phyloP scores from a whole-genome alignment of 768 basidiomycete species.

The Psilocybe azurescens region DNA sequence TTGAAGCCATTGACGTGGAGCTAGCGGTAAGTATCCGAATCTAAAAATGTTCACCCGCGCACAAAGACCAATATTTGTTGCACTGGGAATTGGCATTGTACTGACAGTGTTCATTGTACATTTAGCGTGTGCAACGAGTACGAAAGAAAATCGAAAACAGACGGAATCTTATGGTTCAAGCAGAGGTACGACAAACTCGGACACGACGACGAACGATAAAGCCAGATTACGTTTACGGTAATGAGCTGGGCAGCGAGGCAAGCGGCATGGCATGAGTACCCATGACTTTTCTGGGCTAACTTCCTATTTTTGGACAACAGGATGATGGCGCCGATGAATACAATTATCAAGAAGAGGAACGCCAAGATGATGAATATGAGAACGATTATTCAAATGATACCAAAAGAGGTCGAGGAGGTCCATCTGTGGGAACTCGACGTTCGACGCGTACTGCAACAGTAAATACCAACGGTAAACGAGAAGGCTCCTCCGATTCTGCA shows the following conservation, averaged over 20 bases:
- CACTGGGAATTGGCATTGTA: conserved; percentile 3
- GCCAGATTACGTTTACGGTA: conserved; percentile 83
- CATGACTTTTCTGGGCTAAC: conserved; percentile 27
- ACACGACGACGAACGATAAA: conserved; percentile 74
- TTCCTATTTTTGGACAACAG: conserved; percentile 39
- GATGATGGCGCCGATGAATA: conserved; percentile 73
- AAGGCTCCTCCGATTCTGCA: conserved; percentile 56
- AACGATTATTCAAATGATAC: conserved; percentile 57
- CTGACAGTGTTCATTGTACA: conserved; percentile 8
- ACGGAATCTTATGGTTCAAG: conserved; percentile 68
- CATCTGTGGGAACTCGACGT: conserved; percentile 49
- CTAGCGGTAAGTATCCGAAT: conserved; percentile 59
- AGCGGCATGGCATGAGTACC: conserved; percentile 32
- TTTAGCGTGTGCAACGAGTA: conserved; percentile 73
- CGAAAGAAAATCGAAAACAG: conserved; percentile 74
- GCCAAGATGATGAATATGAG: conserved; percentile 67
- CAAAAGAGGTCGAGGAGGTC: conserved; percentile 42
- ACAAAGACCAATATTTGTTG: conserved; percentile 12
- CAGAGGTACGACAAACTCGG: conserved; percentile 79
- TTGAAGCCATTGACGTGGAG: conserved; percentile 73
- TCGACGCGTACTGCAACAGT: conserved; percentile 55
- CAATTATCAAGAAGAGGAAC: conserved; percentile 65
- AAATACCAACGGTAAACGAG: conserved; percentile 60
- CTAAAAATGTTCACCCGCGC: conserved; percentile 14
- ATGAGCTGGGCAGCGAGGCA: conserved; percentile 70